phyloP scores from a whole-genome alignment of 2,329 filamentous ascomycete genomes.

The Pyricularia grisea region DNA sequence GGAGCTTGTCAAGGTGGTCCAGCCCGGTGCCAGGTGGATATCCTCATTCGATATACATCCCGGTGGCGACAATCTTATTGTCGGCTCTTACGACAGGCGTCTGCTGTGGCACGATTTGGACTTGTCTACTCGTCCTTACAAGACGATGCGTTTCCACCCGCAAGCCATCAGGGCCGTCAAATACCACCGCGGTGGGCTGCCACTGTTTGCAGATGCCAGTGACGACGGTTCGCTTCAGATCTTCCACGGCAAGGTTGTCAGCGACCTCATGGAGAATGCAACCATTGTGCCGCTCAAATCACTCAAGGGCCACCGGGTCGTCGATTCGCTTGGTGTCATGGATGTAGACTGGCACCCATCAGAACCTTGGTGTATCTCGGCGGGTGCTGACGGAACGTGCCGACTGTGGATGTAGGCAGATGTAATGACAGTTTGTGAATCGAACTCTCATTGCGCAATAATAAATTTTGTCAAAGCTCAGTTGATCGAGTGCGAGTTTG shows the following conservation, averaged over 20 bases:
- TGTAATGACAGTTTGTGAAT: not conserved
- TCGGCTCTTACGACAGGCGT: slow-evolving; percentile 88
- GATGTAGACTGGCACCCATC: slow-evolving; percentile 93
- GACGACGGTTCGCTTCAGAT: slow-evolving; percentile 93
- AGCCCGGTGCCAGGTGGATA: slow-evolving; percentile 89
- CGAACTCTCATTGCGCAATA: not conserved
- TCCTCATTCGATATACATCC: slow-evolving; percentile 90
- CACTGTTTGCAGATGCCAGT: slow-evolving; percentile 88
- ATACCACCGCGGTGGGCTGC: slow-evolving; percentile 69
- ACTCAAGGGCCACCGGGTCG: slow-evolving; percentile 79
- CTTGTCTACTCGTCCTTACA: slow-evolving; percentile 81
- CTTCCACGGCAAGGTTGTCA: slow-evolving; percentile 93
- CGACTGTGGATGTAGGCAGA: slow-evolving; percentile 66
- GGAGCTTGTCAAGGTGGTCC: slow-evolving; percentile 84
- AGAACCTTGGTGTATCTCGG: slow-evolving; percentile 90
- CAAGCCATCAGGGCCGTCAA: slow-evolving; percentile 85
- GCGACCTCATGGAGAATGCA: slow-evolving; percentile 90
- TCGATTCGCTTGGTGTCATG: slow-evolving; percentile 78
- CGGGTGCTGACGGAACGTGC: slow-evolving; percentile 87
- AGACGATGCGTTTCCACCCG: slow-evolving; percentile 89
- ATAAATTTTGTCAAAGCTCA: not conserved
- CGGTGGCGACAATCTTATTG: slow-evolving; percentile 86
- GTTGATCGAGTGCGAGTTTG: not conserved
- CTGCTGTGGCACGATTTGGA: slow-evolving; percentile 97
- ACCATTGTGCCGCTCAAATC: slow-evolving; percentile 96